Evolutionary conservation across 768 basidiomycete species (phyloP), one percentile per base, ranked within the genome.

Genomic region (Suillus cothurnatus): DNA sequence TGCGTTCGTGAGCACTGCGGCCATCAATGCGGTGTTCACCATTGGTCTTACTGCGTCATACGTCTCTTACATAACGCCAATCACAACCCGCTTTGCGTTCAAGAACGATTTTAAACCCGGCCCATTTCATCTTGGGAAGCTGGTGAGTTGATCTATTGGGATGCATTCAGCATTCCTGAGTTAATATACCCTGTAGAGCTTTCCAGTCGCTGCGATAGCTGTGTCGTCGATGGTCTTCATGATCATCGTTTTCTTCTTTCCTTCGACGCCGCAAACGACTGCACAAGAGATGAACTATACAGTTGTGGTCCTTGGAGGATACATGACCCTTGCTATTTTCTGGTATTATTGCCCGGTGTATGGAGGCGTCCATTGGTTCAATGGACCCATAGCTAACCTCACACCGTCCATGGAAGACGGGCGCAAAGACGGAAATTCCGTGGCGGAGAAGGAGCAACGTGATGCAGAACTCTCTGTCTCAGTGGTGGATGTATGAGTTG

Each of bases 211-310:
- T 11, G 28, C 31, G 52, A 53, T 53, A 53, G 52, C 52, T 19
- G 52, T 53, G 9, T 53, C 52, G 9, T 53, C 52, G 52, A 53
- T 53, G 52, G 28, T 53, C 52, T 53, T 53, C 9, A 53, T 53
- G 52, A 53, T 53, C 52, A 21, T 53, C 5, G 28, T 53, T 32
- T 53, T 53, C 52, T 53, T 31, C 52, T 53, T 53, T 53, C 52
- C 52, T 32, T 31, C 52, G 17, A 53, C 52, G 19, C 52, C 52
- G 28, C 52, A 53, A 21, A 53, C 52, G 9, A 53, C 52, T 2
- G 52, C 19, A 11, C 52, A 31, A 53, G 52, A 53, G 28, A 53
- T 53, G 52, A 53, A 53, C 52, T 53, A 53, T 6, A 53, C 52
- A 31, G 52, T 19, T 11, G 52, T 53, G 4, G 52, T 53, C 28